Base-by-base conservation (phyloP, 192 early-diverging fungal species). In the Coemansia sp. region DNA sequence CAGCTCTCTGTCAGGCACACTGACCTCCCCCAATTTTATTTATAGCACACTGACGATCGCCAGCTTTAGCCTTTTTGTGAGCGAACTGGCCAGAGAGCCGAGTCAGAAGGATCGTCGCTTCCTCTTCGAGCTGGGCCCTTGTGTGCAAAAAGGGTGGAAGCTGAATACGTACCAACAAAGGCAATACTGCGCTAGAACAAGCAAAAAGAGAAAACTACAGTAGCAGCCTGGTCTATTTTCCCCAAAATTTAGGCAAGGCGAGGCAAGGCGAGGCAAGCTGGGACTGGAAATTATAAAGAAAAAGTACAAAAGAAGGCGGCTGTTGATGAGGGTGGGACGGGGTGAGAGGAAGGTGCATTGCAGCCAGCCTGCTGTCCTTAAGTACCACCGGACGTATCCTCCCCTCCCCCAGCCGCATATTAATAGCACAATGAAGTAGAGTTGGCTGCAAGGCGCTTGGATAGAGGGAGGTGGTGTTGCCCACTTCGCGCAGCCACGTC, bases 391-490 rank as follows among this genome's bases (percentile, higher is more conserved):
- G 46, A 24, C 24, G 27, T 50, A 15, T 15, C 46, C 27, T 24
- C 46, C 46, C 24, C 4, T 24, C 27, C 46, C 46, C 46, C 24
- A 24, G 19, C 46, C 46, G 24, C 24, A 24, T 50, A 50, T 50
- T 50, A 50, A 50, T 50, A 50, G 26, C 26, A 37, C 24, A 53
- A 62, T 53, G 56, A 36, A 59, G 54, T 50, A 70, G 18, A 43
- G 11, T 42, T 26, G 33, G 18, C 41, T 37, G 43, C 46, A 50
- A 29, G 46, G 46, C 46, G 46, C 26, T 29, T 50, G 46, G 21
- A 24, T 24, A 50, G 21, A 26, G 17, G 24, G 17, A 50, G 26
- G 46, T 26, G 24, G 26, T 24, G 26, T 24, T 24, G 12, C 46
- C 38, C 38, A 40, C n/a, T 15, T 40, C 38, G 46, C 46, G 26